These are phyloP conservation scores for Bryopsis sp. DNA, from an alignment of 139 green algal species.

Conservation along the genomic window DNA sequence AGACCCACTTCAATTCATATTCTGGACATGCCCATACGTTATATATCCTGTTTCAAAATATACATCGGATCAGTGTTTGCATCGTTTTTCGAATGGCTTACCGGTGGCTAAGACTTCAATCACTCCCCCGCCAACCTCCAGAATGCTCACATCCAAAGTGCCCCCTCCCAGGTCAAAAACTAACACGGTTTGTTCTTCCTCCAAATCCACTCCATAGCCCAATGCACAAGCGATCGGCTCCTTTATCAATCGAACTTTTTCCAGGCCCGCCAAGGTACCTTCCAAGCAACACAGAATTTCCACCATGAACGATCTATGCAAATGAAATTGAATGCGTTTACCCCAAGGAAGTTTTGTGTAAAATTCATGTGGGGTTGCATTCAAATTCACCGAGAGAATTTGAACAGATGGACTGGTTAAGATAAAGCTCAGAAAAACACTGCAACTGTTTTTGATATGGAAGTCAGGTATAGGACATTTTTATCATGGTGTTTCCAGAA, in stretches of 20 bases:
- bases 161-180: conserved; percentile 87
- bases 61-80: background rate
- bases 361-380: background rate
- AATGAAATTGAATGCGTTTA: conserved; percentile 8
- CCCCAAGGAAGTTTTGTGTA: background rate
- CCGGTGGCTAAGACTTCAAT: conserved; percentile 79
- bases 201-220: conserved; percentile 73
- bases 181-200: conserved; percentile 66
- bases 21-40: no score
- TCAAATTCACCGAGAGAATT: background rate
- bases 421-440: no score
- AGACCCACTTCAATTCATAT: no score
- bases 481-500: no score
- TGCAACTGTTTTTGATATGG: no score
- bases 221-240: conserved; percentile 82
- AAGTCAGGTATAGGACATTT: no score
- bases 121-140: conserved; percentile 74
- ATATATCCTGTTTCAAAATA: no score
- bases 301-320: background rate
- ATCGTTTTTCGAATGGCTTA: conserved; percentile 1
- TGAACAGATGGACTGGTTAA: no score
- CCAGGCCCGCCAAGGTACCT: conserved; percentile 67
- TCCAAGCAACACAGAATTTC: background rate
- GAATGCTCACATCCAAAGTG: conserved; percentile 79
- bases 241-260: conserved; percentile 66